Percentiles rank a stretch among this genome's conserved stretches.
Evolutionary conservation across 1,284 basidiomycete genomes (phyloP).

Genomic region (Agroathelia rolfsii): DNA sequence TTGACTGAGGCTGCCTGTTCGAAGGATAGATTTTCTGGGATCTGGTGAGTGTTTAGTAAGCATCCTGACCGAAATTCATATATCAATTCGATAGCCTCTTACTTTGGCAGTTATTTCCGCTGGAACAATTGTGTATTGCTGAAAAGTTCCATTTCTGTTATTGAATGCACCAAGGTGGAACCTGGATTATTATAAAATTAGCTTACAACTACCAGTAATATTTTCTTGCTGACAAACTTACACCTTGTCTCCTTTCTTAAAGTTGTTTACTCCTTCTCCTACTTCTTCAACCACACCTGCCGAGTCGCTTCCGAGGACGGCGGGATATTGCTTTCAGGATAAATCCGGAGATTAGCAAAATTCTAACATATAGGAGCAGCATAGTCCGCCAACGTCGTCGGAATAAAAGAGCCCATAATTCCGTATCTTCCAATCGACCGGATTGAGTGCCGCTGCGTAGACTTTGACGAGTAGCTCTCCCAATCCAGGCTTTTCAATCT

Average conservation of each 20-base stretch:
- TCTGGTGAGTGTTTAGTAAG: slow-evolving; percentile 14
- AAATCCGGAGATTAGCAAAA: too few species aligned
- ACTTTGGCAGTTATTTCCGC: slow-evolving; percentile 35
- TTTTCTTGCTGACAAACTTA: slow-evolving; percentile 17
- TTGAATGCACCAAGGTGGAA: slow-evolving; percentile 29
- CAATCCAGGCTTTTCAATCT: slow-evolving; percentile 22
- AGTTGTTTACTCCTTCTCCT: slow-evolving; percentile 38
- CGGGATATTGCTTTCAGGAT: slow-evolving; percentile 26
- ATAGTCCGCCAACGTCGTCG: too few species aligned
- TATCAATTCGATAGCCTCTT: too few species aligned
- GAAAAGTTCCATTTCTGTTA: slow-evolving; percentile 32
- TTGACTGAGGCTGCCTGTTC: slow-evolving; percentile 29
- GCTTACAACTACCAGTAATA: not conserved
- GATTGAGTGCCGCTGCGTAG: slow-evolving; percentile 31
- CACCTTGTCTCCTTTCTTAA: slow-evolving; percentile 51
- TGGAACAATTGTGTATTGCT: slow-evolving; percentile 36
- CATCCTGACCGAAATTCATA: not conserved
- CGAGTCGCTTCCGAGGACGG: slow-evolving; percentile 46
- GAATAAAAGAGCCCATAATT: slow-evolving; percentile 18
- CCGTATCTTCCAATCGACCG: slow-evolving; percentile 29
- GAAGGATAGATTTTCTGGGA: slow-evolving; percentile 31
- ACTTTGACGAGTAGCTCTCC: slow-evolving; percentile 32
- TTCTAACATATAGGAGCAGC: too few species aligned
- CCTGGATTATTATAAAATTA: slow-evolving; percentile 19
- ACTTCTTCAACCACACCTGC: slow-evolving; percentile 46